Evolutionary conservation across 2,329 filamentous ascomycete genomes (phyloP).

Genomic region (Zymoseptoria ardabiliae): DNA sequence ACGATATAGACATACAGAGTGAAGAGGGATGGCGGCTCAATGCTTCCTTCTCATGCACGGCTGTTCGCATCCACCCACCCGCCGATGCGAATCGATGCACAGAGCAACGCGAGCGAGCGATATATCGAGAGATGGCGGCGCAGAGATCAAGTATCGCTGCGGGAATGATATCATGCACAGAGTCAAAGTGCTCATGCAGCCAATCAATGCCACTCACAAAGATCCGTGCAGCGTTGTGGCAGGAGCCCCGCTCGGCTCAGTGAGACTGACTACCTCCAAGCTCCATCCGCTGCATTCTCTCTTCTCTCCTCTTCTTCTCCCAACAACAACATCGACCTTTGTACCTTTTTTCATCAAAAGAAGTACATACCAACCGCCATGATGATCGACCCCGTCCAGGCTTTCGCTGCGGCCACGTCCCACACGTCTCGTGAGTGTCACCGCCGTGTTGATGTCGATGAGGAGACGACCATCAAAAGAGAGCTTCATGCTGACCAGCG

Average conservation of each 20-base stretch:
- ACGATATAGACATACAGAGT: background rate
- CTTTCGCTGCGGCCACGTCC: slow-evolving; percentile 30
- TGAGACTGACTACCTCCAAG: slow-evolving; percentile 3
- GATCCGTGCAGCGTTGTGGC: background rate
- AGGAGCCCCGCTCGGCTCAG: background rate
- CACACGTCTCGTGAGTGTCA: slow-evolving; percentile 11
- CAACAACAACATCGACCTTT: slow-evolving; percentile 1
- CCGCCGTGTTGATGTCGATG: background rate
- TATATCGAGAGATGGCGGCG: background rate
- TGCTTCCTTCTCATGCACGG: background rate
- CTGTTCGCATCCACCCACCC: background rate
- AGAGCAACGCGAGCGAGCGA: background rate
- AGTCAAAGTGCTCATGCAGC: background rate
- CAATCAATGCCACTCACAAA: background rate
- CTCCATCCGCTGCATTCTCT: slow-evolving; percentile 4
- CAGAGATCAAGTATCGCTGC: background rate
- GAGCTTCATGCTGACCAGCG: slow-evolving; percentile 7
- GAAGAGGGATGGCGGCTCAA: background rate
- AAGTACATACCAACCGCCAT: slow-evolving; percentile 11
- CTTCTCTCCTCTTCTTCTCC: slow-evolving; percentile 2
- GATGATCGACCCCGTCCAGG: slow-evolving; percentile 42
- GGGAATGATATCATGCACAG: background rate
- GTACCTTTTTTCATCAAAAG: background rate
- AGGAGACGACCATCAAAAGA: background rate
- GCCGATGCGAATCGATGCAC: background rate